Base-by-base conservation (phyloP, 192 early-diverging fungal species). In the Podila clonocystis region DNA sequence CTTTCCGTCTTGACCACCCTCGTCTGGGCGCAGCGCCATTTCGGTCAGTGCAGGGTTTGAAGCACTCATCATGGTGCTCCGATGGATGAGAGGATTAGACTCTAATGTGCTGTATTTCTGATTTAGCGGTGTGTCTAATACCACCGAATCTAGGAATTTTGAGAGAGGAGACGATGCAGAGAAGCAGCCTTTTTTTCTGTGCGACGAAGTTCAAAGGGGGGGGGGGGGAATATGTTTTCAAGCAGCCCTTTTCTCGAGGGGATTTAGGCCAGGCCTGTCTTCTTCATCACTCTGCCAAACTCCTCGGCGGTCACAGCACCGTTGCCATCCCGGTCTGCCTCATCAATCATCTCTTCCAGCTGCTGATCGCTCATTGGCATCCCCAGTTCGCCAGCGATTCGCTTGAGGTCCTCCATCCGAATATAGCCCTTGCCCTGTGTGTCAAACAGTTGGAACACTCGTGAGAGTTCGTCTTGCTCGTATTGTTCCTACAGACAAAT, bases 1-100 rank as follows among this genome's bases (percentile, higher is more conserved):
- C 17, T 67, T 71, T 29, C 91, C 91, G 4, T 15, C 57, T 6
- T 41, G 82, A 62, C 91, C 90, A 26, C 70, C 31, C 13, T 33
- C 57, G 80, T 76, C 57, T 64, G 85, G 68, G 38, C 86, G 85
- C 9, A 30, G 63, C 12, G 83, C 84, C n/a, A 83, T 85, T 59
- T 66, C 58, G 5, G 87, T 86, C 31, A 87, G 50, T 9, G 36
- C 4, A n/a, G 19, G 4, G 5, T 52, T 19, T 11, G 50, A 0
- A n/a, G 22, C 11, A 17, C n/a, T 24, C 24, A 26, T 55, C 2
- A 26, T 8, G 24, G 52, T 7, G 22, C 1, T 24, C 2, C 6
- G 20, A 26, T 55, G 52, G 9, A 55, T 55, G 52, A 24, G 52
- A 24, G 19, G 24, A 55, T 19, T 45, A 3, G 2, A 15, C 13